Conservation (phyloP, 78 protist species). For the Dictyostelium capitatum region DNA sequence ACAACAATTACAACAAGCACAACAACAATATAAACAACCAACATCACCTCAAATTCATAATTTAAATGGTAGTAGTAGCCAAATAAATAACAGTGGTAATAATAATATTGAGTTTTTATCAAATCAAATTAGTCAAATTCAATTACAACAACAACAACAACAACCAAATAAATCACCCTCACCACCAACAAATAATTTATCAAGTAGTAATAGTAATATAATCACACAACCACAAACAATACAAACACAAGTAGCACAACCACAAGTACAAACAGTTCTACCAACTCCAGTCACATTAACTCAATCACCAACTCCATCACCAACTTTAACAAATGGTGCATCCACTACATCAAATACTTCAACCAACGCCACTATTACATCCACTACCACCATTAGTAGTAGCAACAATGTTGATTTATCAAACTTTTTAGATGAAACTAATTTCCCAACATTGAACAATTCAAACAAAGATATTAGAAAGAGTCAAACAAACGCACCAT, state of each 20-base stretch:
- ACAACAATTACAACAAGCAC: slow-evolving; percentile 24
- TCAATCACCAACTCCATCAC: slow-evolving; percentile 15
- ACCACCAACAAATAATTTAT: neutral
- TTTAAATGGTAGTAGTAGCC: slow-evolving; percentile 2
- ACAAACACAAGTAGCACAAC: neutral
- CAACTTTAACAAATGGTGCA: neutral
- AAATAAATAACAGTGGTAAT: slow-evolving; percentile 19
- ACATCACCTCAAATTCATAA: slow-evolving; percentile 4
- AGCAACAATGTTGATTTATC: neutral
- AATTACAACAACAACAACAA: slow-evolving; percentile 50
- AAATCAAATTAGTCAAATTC: slow-evolving; percentile 3
- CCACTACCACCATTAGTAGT: slow-evolving; percentile 15
- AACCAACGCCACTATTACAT: neutral
- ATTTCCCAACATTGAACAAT: slow-evolving; percentile 67
- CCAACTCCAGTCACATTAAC: neutral
- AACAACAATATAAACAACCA: slow-evolving; percentile 18
- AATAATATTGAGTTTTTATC: slow-evolving; percentile 28
- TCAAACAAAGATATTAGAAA: slow-evolving; percentile 19
- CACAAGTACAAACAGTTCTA: neutral
- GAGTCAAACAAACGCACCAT: slow-evolving; percentile 14
- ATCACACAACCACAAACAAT: neutral
- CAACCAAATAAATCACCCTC: neutral
- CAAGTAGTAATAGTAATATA: neutral
- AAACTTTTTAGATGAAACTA: slow-evolving; percentile 53
- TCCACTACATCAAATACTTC: neutral